Percentiles rank a stretch among this genome's conserved stretches.
Evolutionary conservation across 352 stramenopile species (phyloP).

Genomic region (Thalassiosira sp.): DNA sequence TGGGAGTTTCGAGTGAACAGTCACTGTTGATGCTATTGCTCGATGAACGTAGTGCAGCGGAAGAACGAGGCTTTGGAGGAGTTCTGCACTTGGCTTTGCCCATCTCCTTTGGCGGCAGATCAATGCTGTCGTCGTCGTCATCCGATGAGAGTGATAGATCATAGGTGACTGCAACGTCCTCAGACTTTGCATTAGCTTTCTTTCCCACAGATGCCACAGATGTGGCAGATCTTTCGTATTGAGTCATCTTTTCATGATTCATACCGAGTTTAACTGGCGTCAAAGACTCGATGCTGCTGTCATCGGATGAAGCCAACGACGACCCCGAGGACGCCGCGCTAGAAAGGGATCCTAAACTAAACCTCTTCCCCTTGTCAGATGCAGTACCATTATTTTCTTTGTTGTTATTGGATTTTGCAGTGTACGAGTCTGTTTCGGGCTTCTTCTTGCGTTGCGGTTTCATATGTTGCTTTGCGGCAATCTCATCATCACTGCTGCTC

Average conservation of each 20-base stretch:
- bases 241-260: constrained; percentile 7
- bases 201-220: neutral
- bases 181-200: constrained; percentile 6
- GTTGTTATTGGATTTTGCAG: constrained; percentile 5
- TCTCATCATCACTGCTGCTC: constrained; percentile 4
- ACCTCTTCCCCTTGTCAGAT: neutral
- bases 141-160: constrained; percentile 7
- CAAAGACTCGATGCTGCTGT: constrained; percentile 1
- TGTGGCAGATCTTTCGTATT: neutral
- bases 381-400: constrained; percentile 12
- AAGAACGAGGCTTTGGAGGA: neutral
- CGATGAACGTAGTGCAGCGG: neutral
- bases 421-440: neutral
- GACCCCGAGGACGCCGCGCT: constrained; percentile 1
- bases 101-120: neutral
- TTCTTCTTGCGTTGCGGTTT: neutral
- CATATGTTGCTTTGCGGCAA: neutral
- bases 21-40: neutral
- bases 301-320: constrained; percentile 10
- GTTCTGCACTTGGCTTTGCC: neutral
- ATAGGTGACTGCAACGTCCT: too few relatives aligned
- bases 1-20: neutral
- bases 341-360: neutral
- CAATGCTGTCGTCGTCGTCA: neutral
- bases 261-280: neutral